Evolutionary conservation across 208 protist species (phyloP).

Genomic region (Leishmania aethiopica): DNA sequence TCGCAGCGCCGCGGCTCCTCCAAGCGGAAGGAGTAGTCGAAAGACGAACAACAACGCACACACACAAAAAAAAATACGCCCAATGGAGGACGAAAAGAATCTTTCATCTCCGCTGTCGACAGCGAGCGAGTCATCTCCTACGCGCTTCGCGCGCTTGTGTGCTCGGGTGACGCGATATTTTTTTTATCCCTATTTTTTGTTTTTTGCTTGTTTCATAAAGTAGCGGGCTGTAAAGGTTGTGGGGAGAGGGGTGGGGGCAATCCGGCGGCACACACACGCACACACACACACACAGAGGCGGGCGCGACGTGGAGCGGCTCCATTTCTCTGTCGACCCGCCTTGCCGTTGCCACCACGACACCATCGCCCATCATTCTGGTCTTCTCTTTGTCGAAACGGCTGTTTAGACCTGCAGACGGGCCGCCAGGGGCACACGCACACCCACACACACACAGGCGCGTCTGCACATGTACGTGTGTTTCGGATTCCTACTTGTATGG

Average conservation of each 20-base stretch:
- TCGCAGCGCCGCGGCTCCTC: constrained; percentile 5
- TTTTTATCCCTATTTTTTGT: background rate
- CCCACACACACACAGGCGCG: background rate
- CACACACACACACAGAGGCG: background rate
- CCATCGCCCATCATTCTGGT: background rate
- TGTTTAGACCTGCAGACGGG: background rate
- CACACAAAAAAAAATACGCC: too few relatives aligned
- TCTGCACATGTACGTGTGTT: background rate
- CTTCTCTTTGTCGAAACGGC: background rate
- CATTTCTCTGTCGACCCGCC: background rate
- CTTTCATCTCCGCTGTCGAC: background rate
- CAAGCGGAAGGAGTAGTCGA: background rate
- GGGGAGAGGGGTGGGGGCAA: too few relatives aligned
- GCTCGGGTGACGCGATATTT: background rate
- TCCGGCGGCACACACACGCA: background rate
- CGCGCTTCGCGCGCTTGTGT: background rate
- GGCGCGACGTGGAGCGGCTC: background rate
- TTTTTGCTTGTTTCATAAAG: background rate
- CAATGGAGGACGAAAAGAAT: background rate
- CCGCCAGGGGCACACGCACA: too few relatives aligned
- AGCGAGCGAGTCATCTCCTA: background rate
- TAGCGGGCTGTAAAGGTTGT: background rate
- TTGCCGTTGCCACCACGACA: background rate
- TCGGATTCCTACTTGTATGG: background rate
- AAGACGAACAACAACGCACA: background rate